Percentiles rank a stretch among this genome's conserved stretches.
Evolutionary conservation across 2,329 filamentous ascomycete genomes (phyloP).

Genomic region (Xylaria sp.): DNA sequence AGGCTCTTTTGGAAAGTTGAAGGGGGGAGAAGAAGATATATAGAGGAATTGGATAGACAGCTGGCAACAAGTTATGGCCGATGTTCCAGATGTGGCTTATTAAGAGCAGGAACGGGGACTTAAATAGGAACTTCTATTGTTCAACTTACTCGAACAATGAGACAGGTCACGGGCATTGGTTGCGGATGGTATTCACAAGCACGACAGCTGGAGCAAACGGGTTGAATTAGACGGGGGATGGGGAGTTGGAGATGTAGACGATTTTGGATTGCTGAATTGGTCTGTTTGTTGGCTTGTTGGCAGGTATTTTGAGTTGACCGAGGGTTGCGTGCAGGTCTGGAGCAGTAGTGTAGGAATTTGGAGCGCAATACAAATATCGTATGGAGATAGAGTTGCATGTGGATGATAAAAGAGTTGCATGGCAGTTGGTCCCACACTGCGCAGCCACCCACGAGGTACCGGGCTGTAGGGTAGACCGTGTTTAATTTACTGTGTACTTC

Average conservation of each 20-base stretch:
- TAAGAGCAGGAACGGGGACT: conserved; percentile 11
- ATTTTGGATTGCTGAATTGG: neutral
- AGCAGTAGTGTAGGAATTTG: conserved; percentile 23
- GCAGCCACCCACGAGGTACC: conserved; percentile 16
- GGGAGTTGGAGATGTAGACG: neutral
- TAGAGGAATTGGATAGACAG: neutral
- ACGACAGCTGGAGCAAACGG: conserved; percentile 5
- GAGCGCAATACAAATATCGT: conserved; percentile 24
- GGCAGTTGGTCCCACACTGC: conserved; percentile 13
- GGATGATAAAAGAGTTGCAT: conserved; percentile 30
- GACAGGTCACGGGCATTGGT: conserved; percentile 24
- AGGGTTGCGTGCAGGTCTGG: conserved; percentile 12
- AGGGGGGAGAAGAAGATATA: neutral
- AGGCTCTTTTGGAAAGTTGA: neutral
- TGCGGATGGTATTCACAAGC: conserved; percentile 10
- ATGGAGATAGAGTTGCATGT: conserved; percentile 23
- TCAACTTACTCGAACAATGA: conserved; percentile 27
- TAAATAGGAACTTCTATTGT: neutral
- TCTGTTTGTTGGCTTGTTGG: neutral
- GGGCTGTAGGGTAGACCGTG: neutral
- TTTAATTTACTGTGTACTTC: neutral
- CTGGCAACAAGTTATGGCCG: neutral
- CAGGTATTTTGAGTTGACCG: neutral
- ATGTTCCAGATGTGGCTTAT: conserved; percentile 4
- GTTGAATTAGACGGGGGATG: neutral